A percentile compares a stretch with the other conserved stretches of the same genome.
Conservation (phyloP, 345 rosid species). For the Acer campestre region DNA sequence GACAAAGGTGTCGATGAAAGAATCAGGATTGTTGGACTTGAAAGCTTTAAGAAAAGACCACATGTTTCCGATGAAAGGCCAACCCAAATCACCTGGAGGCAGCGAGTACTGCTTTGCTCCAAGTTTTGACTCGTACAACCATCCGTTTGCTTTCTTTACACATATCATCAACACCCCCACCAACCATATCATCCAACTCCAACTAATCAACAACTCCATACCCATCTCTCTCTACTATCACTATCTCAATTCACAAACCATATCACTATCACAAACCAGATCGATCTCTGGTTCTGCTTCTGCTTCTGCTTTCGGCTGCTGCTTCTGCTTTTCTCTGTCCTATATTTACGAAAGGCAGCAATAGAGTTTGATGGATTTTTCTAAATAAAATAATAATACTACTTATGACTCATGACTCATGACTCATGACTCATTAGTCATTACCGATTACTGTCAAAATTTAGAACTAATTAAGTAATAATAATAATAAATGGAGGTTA, state of each 20-base stretch:
- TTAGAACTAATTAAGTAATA: no score
- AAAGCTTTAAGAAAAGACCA: constrained; percentile 82
- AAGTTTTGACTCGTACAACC: constrained; percentile 59
- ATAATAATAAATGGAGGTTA: no score
- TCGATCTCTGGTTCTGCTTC: no score
- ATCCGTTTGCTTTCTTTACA: constrained; percentile 48
- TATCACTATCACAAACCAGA: no score
- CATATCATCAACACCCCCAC: constrained; percentile 34
- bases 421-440: no score
- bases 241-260: no score
- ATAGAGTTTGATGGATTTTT: no score
- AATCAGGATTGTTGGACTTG: constrained; percentile 69
- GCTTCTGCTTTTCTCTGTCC: not conserved
- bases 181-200: not conserved
- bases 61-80: constrained; percentile 92
- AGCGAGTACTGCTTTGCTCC: constrained; percentile 49
- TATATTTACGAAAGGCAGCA: no score
- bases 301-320: no score
- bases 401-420: no score
- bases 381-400: no score
- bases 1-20: constrained; percentile 47
- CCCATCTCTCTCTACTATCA: not conserved
- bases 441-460: no score
- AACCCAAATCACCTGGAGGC: constrained; percentile 88
- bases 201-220: not conserved